These are phyloP conservation scores for Pleurotus pulmonarius DNA, from an alignment of 768 basidiomycete species.

Conservation along the genomic window DNA sequence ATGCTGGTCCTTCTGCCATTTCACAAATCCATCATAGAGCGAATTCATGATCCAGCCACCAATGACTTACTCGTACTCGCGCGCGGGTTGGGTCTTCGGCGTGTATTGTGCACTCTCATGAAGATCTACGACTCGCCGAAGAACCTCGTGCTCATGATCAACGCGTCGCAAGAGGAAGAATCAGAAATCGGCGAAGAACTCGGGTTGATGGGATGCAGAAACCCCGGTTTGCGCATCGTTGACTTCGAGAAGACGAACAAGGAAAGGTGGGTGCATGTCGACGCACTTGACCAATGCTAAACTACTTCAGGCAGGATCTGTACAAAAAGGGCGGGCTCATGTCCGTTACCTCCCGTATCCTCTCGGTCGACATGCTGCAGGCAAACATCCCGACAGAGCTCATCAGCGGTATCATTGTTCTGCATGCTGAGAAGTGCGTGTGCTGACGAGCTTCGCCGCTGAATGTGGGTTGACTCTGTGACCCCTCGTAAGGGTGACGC, in stretches of 20 bases:
- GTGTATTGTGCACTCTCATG: constrained; percentile 80
- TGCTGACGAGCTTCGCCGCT: not conserved
- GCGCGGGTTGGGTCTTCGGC: constrained; percentile 85
- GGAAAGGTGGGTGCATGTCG: constrained; percentile 58
- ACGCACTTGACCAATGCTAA: not conserved
- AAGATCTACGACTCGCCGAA: constrained; percentile 89
- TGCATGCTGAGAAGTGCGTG: constrained; percentile 86
- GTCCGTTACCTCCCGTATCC: constrained; percentile 89
- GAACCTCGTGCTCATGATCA: constrained; percentile 81
- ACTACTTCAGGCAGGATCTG: constrained; percentile 62
- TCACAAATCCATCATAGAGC: constrained; percentile 63
- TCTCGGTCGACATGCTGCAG: constrained; percentile 93
- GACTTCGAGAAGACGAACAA: constrained; percentile 76
- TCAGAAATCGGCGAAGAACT: constrained; percentile 89
- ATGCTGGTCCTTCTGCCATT: constrained; percentile 60
- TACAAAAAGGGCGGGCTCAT: constrained; percentile 89
- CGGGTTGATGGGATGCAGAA: constrained; percentile 85
- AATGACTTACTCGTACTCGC: constrained; percentile 78
- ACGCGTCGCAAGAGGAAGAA: constrained; percentile 85
- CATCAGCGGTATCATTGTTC: constrained; percentile 84
- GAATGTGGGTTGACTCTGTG: constrained; percentile 1
- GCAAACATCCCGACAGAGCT: constrained; percentile 79
- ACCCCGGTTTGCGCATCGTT: constrained; percentile 79
- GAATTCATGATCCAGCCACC: constrained; percentile 69
- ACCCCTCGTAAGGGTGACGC: constrained; percentile 60